A percentile compares a stretch with the other conserved stretches of the same genome.
These are phyloP conservation scores for Nothomitra cinnamomea DNA, from an alignment of 2,329 filamentous ascomycete species.

Conservation along the genomic window DNA sequence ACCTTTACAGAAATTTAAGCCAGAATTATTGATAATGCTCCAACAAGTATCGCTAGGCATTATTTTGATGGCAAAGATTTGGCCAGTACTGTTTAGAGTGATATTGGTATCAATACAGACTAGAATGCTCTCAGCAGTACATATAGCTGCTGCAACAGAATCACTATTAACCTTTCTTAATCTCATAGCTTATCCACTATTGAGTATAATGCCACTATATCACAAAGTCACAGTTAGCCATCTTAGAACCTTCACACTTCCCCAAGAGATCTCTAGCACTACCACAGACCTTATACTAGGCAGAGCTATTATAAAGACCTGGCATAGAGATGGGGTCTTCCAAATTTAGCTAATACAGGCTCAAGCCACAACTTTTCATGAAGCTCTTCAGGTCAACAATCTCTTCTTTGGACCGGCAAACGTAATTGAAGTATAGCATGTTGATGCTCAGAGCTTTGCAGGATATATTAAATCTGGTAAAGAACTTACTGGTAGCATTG, in stretches of 20 bases:
- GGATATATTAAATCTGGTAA: not conserved
- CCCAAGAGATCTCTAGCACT: not conserved
- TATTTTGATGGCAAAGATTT: too few relatives aligned
- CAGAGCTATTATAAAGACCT: not conserved
- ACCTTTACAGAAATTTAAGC: too few relatives aligned
- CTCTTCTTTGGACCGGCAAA: not conserved
- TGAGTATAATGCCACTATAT: not conserved
- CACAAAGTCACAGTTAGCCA: not conserved
- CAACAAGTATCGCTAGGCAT: too few relatives aligned
- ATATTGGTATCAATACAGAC: too few relatives aligned
- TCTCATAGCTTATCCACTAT: too few relatives aligned
- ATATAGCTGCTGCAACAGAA: too few relatives aligned
- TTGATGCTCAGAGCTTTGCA: not conserved
- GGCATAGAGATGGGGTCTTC: not conserved
- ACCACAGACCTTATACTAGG: not conserved
- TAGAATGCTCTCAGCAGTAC: too few relatives aligned
- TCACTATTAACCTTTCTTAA: too few relatives aligned
- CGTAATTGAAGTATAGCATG: not conserved
- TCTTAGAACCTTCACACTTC: not conserved
- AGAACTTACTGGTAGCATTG: not conserved
- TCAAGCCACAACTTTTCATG: not conserved
- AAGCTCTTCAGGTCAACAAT: not conserved
- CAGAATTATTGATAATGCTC: too few relatives aligned
- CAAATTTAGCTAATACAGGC: not conserved
- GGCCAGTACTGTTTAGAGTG: too few relatives aligned